These are phyloP conservation scores for Crithidia sp. DNA, from an alignment of 208 protist genomes.

Conservation along the genomic window DNA sequence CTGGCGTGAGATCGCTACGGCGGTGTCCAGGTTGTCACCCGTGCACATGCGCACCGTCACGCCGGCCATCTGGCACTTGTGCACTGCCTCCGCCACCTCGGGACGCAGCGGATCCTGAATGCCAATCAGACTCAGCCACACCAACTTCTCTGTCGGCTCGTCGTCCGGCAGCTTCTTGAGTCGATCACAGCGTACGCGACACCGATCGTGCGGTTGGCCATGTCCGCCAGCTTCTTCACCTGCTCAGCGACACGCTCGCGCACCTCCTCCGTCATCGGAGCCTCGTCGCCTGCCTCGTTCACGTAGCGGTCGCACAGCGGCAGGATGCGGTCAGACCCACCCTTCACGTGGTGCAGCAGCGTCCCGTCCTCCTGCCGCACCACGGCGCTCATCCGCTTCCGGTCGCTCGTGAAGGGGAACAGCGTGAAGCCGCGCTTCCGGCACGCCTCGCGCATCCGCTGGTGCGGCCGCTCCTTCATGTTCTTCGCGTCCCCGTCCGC, in stretches of 20 bases:
- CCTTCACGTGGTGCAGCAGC: constrained; percentile 87
- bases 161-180: constrained; percentile 50
- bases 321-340: constrained; percentile 92
- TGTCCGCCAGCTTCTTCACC: constrained; percentile 52
- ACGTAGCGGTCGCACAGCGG: constrained; percentile 74
- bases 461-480: constrained; percentile 54
- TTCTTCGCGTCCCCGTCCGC: constrained; percentile 30
- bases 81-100: constrained; percentile 93
- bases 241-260: constrained; percentile 41
- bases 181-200: constrained; percentile 58
- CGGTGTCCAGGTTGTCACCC: constrained; percentile 94
- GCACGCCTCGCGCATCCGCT: constrained; percentile 49
- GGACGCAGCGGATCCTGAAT: constrained; percentile 96
- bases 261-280: constrained; percentile 37
- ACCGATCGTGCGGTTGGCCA: constrained; percentile 87
- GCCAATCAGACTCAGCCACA: constrained; percentile 93
- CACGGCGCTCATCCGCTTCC: constrained; percentile 88
- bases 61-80: constrained; percentile 92
- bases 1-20: constrained; percentile 93
- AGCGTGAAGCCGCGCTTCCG: constrained; percentile 58
- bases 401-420: constrained; percentile 88
- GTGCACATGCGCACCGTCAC: constrained; percentile 97
- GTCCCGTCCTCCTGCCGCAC: constrained; percentile 45
- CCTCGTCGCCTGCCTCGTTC: constrained; percentile 54
- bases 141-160: constrained; percentile 72